Base-by-base conservation (phyloP, 225 moss, liverwort and hornwort species). In the Bryoerythrophyllum caledonicum region DNA sequence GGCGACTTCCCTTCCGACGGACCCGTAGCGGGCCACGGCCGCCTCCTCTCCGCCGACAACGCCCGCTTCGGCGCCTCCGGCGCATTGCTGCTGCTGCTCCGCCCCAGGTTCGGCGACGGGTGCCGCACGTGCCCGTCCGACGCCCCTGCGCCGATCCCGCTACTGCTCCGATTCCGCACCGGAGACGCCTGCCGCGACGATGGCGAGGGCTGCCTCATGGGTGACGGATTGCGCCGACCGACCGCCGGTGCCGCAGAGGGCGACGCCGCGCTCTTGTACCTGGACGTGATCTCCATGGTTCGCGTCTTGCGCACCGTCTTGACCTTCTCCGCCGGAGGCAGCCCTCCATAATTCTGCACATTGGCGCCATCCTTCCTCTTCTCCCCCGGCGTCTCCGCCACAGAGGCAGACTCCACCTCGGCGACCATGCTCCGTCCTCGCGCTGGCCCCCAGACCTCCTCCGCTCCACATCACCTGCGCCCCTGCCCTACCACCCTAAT, bases 201-300 rank as follows among this genome's bases (percentile, higher is more conserved):
- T 10, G 38, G 86, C 3, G 90, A 89, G 15, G 89, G 21, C 74
- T 83, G 86, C 52, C 83, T 75, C 61, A 86, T 65, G 7, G 89
- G 89, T 12, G 89, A 89, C 23, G 89, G 83, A 79, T 88, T 88
- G 34, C 88, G 73, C 67, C 86, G 71, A 74, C 79, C 70, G 38
- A 70, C 77, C 16, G 87, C 49, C 40, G 86, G 44, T 7, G 89
- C 67, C 26, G 72, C 38, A 30, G 89, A 51, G 46, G 90, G 73
- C 8, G 89, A 27, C 9, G 87, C 77, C 2, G 82, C 79, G 24
- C 80, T 83, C 80, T 99, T 99, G 37, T 99, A 99, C 72, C 95
- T 91, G 32, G 99, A 99, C 4, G 95, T 99, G 79, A 99, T 93
- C 87, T 99, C 99, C 78, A 95, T 93, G 43, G 91, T 93, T 81